Evolutionary conservation across 225 moss, liverwort and hornwort species (phyloP).

Genomic region (Bryoerythrophyllum caledonicum): DNA sequence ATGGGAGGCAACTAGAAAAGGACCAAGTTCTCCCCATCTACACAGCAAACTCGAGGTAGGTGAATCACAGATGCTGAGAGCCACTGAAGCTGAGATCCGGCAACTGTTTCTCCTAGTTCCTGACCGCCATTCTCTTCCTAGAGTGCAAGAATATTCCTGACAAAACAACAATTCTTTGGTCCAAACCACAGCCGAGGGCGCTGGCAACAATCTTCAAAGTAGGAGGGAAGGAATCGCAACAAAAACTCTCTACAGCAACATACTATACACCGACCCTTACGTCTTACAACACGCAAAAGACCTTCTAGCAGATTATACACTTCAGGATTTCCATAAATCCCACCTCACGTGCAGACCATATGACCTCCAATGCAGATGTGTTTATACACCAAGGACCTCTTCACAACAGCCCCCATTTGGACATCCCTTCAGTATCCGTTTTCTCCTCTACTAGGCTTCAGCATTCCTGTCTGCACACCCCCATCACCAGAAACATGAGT

Average conservation of each 20-base stretch:
- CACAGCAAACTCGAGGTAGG: not conserved
- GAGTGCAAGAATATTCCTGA: not conserved
- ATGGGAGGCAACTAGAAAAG: not conserved
- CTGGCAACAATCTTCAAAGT: not conserved
- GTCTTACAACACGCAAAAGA: not conserved
- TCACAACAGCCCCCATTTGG: conserved; percentile 1
- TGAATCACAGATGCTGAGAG: conserved; percentile 6
- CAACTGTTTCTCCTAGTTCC: not conserved
- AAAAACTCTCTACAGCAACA: conserved; percentile 6
- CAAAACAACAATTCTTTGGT: not conserved
- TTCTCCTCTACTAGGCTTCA: conserved; percentile 25
- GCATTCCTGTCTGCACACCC: conserved; percentile 20
- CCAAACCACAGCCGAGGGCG: not conserved
- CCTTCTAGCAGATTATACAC: not conserved
- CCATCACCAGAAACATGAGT: not conserved
- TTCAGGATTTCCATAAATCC: not conserved
- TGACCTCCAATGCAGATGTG: not conserved
- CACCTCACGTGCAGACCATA: not conserved
- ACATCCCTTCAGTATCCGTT: conserved; percentile 11
- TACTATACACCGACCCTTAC: conserved; percentile 1
- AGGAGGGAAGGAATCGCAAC: not conserved
- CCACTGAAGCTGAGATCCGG: not conserved
- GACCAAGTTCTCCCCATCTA: not conserved
- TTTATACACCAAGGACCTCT: not conserved
- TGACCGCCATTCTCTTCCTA: not conserved